phyloP scores from a whole-genome alignment of 352 stramenopile genomes.

The Pythium brachiatum region DNA sequence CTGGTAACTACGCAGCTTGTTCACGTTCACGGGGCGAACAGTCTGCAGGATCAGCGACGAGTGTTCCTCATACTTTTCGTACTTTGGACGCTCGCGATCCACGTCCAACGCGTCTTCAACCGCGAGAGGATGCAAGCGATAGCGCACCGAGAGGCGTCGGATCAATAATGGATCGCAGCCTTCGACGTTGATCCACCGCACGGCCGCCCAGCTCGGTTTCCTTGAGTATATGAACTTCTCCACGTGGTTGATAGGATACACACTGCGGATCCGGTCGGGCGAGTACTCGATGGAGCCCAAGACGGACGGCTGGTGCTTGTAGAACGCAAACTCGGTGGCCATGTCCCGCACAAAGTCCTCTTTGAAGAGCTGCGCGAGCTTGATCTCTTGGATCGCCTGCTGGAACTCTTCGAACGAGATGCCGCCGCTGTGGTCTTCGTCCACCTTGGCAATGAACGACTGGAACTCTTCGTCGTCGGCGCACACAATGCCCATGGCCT shows the following conservation, averaged over 20 bases:
- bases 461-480: slow-evolving; percentile 62
- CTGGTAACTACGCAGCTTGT: slow-evolving; percentile 62
- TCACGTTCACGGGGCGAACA: slow-evolving; percentile 49
- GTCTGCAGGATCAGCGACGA: slow-evolving; percentile 74
- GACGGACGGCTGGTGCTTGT: slow-evolving; percentile 14
- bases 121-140: slow-evolving; percentile 79
- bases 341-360: slow-evolving; percentile 48
- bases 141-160: slow-evolving; percentile 72
- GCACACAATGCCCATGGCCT: slow-evolving; percentile 75
- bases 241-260: slow-evolving; percentile 61
- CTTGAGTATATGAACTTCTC: slow-evolving; percentile 86
- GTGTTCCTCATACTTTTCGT: slow-evolving; percentile 86
- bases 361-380: slow-evolving; percentile 83
- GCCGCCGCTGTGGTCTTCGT: slow-evolving; percentile 77
- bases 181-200: slow-evolving; percentile 85
- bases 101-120: slow-evolving; percentile 83
- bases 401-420: slow-evolving; percentile 88
- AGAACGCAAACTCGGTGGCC: slow-evolving; percentile 20
- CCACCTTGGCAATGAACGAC: slow-evolving; percentile 70
- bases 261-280: slow-evolving; percentile 66
- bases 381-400: slow-evolving; percentile 87
- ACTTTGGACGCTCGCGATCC: slow-evolving; percentile 78
- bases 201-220: slow-evolving; percentile 63
- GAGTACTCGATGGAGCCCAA: slow-evolving; percentile 82
- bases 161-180: slow-evolving; percentile 61